These are phyloP conservation scores for Cytospora chrysosperma DNA, from an alignment of 2,329 filamentous ascomycete genomes.

Conservation along the genomic window DNA sequence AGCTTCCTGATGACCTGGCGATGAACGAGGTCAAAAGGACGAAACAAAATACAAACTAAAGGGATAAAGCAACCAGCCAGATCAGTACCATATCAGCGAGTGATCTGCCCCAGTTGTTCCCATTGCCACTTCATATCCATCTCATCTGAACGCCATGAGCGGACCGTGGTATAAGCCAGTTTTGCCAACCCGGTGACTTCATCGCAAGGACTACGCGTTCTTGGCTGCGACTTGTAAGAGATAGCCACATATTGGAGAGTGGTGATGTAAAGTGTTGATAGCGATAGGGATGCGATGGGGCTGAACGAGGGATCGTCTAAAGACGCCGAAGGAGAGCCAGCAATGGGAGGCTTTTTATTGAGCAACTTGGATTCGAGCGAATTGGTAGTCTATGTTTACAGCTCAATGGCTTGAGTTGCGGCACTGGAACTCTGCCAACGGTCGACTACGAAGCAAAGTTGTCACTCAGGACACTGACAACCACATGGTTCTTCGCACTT, in stretches of 20 bases:
- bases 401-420: not conserved
- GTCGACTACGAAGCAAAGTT: not conserved
- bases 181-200: too few relatives aligned
- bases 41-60: not conserved
- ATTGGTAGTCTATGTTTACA: not conserved
- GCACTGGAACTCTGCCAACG: not conserved
- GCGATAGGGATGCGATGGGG: not conserved
- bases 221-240: not conserved
- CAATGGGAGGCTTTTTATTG: not conserved
- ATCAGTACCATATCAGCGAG: not conserved
- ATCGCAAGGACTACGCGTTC: too few relatives aligned
- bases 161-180: not conserved
- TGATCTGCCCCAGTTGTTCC: not conserved
- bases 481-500: not conserved
- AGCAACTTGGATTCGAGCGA: not conserved
- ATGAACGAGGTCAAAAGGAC: not conserved
- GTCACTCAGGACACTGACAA: not conserved
- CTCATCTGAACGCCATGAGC: not conserved
- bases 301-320: not conserved
- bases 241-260: not conserved
- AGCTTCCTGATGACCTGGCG: constrained; percentile 73
- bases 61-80: too few relatives aligned
- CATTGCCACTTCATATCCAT: not conserved
- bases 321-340: not conserved
- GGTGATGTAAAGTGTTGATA: not conserved